Conservation (phyloP, 805 yeast species). For the Priceomyces haplophilus region DNA sequence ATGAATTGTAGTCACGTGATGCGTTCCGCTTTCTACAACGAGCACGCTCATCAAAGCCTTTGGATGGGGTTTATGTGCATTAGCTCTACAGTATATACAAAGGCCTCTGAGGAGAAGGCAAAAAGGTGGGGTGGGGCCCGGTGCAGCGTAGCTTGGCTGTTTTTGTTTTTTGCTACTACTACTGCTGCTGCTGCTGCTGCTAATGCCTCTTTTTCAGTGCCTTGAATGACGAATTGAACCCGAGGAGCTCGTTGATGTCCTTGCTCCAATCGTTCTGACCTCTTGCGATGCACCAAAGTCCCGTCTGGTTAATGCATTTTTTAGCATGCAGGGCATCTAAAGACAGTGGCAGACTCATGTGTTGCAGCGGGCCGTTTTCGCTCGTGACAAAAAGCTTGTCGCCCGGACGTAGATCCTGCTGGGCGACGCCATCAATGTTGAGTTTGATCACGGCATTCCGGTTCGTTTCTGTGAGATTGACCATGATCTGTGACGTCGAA, state of each 20-base stretch:
- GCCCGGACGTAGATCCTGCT: slow-evolving; percentile 63
- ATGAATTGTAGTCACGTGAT: too few relatives aligned
- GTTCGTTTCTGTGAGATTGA: slow-evolving; percentile 53
- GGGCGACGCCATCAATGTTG: slow-evolving; percentile 82
- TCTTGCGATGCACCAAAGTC: slow-evolving; percentile 85
- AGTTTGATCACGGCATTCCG: slow-evolving; percentile 46
- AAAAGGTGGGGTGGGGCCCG: too few relatives aligned
- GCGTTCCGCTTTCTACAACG: too few relatives aligned
- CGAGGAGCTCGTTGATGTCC: slow-evolving; percentile 82
- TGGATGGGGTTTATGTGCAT: too few relatives aligned
- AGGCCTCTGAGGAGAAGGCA: too few relatives aligned
- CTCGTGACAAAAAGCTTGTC: slow-evolving; percentile 75
- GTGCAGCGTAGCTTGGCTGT: too few relatives aligned
- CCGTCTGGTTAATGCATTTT: slow-evolving; percentile 31
- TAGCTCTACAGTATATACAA: too few relatives aligned
- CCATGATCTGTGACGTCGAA: slow-evolving; percentile 66
- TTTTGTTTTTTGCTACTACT: too few relatives aligned
- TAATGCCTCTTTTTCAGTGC: slow-evolving; percentile 4
- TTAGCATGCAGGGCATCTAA: not conserved
- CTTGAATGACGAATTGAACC: slow-evolving; percentile 83
- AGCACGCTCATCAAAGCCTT: too few relatives aligned
- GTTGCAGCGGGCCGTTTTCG: slow-evolving; percentile 56
- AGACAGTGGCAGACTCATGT: not conserved
- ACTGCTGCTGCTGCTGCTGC: too few relatives aligned
- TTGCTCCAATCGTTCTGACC: slow-evolving; percentile 88